A percentile compares a stretch with the other conserved stretches of the same genome.
phyloP scores from a whole-genome alignment of 2,329 filamentous ascomycete genomes.

The Microcyclosporella mali region DNA sequence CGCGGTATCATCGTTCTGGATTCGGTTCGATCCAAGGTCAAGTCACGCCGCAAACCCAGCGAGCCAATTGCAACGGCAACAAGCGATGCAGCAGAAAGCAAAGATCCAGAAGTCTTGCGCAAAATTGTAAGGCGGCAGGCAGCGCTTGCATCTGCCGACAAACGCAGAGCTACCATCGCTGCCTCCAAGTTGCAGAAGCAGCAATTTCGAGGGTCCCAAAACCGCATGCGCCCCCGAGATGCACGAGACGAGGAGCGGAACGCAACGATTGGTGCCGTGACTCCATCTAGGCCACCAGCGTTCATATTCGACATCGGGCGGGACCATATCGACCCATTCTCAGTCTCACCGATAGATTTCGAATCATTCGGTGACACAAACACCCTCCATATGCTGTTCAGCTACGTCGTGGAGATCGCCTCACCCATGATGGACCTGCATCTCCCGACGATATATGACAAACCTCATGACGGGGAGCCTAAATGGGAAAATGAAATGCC shows the following conservation, averaged over 20 bases:
- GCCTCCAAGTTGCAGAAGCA: background rate
- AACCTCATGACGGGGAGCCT: constrained; percentile 5
- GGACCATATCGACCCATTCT: constrained; percentile 12
- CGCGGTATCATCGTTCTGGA: too few species aligned
- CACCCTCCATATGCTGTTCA: constrained; percentile 11
- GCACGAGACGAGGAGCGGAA: too few species aligned
- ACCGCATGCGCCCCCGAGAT: too few species aligned
- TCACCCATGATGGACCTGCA: constrained; percentile 12
- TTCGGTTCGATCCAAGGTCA: too few species aligned
- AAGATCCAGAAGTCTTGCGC: constrained; percentile 13
- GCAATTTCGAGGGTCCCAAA: too few species aligned
- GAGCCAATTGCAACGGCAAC: too few species aligned
- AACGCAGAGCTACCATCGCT: constrained; percentile 15
- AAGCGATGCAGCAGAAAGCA: constrained; percentile 7
- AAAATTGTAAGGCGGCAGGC: constrained; percentile 16
- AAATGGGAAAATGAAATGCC: constrained; percentile 14
- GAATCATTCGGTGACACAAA: constrained; percentile 11
- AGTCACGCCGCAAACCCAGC: too few species aligned
- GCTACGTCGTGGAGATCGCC: constrained; percentile 8
- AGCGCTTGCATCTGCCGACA: constrained; percentile 12
- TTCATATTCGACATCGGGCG: constrained; percentile 1
- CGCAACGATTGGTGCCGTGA: too few species aligned
- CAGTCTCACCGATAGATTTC: constrained; percentile 9
- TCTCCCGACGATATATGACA: constrained; percentile 11
- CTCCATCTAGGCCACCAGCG: background rate